A percentile compares a stretch with the other conserved stretches of the same genome.
phyloP scores from a whole-genome alignment of 805 yeast species.

The Candida oleophila region DNA sequence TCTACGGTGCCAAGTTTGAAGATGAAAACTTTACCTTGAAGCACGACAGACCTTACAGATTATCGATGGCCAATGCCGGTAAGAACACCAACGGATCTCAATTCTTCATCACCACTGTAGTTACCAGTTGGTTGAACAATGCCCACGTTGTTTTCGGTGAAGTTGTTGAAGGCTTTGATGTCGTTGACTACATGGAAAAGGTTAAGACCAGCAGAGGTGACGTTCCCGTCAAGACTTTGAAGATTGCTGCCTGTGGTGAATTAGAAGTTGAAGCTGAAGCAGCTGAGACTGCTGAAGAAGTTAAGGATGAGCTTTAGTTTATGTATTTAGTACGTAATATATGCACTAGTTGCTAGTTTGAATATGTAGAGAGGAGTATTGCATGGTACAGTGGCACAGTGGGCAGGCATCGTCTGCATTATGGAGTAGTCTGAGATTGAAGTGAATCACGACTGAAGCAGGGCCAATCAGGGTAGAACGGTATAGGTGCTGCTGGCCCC shows the following conservation, averaged over 20 bases:
- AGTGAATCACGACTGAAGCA: no score
- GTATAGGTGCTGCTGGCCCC: no score
- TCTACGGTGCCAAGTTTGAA: slow-evolving; percentile 67
- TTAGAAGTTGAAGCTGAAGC: slow-evolving; percentile 35
- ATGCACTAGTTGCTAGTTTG: no score
- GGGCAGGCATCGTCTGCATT: no score
- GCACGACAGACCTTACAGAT: slow-evolving; percentile 66
- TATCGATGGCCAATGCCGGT: slow-evolving; percentile 83
- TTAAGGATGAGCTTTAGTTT: slow-evolving; percentile 32
- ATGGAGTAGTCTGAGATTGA: no score
- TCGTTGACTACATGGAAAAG: slow-evolving; percentile 70
- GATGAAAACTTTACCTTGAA: slow-evolving; percentile 77
- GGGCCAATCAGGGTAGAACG: no score
- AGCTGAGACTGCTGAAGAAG: slow-evolving; percentile 13
- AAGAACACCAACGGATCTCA: slow-evolving; percentile 85
- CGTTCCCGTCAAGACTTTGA: slow-evolving; percentile 65
- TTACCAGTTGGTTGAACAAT: slow-evolving; percentile 90
- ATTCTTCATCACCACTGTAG: slow-evolving; percentile 91
- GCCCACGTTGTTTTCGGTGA: slow-evolving; percentile 96
- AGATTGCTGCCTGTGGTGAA: slow-evolving; percentile 72
- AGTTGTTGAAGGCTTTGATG: slow-evolving; percentile 84
- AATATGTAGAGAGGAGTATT: no score
- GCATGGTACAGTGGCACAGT: no score
- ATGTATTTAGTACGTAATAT: not conserved
- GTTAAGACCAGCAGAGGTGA: slow-evolving; percentile 83